Evolutionary conservation across 331 rosid species (phyloP).

Genomic region (Malus hybrid): DNA sequence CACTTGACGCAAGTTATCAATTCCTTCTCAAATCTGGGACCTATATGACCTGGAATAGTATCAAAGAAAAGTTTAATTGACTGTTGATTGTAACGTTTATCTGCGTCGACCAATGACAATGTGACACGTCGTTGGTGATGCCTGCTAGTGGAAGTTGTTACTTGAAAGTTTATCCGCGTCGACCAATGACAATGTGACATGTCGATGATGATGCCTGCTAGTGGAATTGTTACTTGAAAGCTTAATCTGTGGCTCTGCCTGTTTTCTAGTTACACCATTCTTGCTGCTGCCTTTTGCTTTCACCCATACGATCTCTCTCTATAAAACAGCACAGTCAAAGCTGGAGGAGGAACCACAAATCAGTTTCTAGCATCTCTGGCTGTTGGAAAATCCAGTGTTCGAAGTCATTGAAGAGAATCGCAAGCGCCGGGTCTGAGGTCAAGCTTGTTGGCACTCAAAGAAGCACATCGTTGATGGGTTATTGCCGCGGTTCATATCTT

Average conservation of each 20-base stretch:
- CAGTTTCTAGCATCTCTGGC: conserved; percentile 28
- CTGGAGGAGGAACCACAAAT: background rate
- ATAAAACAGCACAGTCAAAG: conserved; percentile 10
- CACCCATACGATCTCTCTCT: background rate
- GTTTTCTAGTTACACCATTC: background rate
- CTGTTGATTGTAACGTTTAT: conserved; percentile 35
- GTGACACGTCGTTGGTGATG: conserved; percentile 15
- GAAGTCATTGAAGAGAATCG: conserved; percentile 39
- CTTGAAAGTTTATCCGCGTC: conserved; percentile 19
- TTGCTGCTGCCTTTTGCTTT: background rate
- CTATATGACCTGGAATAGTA: conserved; percentile 26
- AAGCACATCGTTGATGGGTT: conserved; percentile 14
- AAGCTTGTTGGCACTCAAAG: conserved; percentile 40
- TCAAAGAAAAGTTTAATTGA: conserved; percentile 3
- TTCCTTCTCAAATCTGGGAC: conserved; percentile 27
- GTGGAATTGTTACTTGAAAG: conserved; percentile 2
- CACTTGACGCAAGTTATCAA: conserved; percentile 29
- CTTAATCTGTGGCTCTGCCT: background rate
- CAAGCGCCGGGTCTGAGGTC: conserved; percentile 34
- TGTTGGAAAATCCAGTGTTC: conserved; percentile 30
- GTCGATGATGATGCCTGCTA: background rate
- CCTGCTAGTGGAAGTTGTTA: background rate
- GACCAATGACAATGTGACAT: conserved; percentile 26
- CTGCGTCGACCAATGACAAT: conserved; percentile 23
- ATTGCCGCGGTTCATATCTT: conserved; percentile 23